Evolutionary conservation across 176 grass and related monocot genomes (phyloP).

Genomic region (Thinopyrum elongatum): DNA sequence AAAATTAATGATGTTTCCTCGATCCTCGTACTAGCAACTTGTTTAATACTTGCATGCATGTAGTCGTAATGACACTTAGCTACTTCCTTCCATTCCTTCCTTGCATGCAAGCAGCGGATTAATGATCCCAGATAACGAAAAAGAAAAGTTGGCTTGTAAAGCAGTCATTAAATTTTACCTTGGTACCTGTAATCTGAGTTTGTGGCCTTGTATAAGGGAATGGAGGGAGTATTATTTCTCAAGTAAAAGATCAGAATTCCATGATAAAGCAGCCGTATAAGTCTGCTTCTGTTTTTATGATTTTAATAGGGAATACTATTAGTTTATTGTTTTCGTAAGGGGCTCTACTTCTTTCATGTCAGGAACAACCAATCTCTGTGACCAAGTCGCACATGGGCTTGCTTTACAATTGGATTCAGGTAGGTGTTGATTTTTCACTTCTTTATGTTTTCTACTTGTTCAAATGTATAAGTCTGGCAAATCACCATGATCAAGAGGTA

Average conservation of each 20-base stretch:
- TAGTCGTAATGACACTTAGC: no score
- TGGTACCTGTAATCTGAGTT: no score
- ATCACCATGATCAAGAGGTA: background rate
- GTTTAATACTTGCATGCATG: no score
- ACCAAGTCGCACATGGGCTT: conserved; percentile 33
- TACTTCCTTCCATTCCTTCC: no score
- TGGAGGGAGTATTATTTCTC: background rate
- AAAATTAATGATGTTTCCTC: no score
- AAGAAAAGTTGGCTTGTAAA: no score
- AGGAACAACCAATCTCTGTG: conserved; percentile 38
- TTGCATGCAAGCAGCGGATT: no score
- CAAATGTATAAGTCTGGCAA: conserved; percentile 2
- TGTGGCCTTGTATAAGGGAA: no score
- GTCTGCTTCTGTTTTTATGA: conserved; percentile 27
- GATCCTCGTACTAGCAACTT: no score
- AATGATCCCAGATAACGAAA: no score
- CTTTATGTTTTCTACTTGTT: background rate
- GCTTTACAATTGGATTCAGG: conserved; percentile 67
- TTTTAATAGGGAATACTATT: conserved; percentile 3
- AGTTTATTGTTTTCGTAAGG: conserved; percentile 3
- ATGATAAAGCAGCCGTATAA: conserved; percentile 5
- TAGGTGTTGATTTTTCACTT: conserved; percentile 26
- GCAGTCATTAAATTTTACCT: no score
- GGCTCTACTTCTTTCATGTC: conserved; percentile 14
- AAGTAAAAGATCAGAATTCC: conserved; percentile 1